Evolutionary conservation across 345 rosid species (phyloP), one percentile per base, ranked within the genome.

Genomic region (Iberis pinnata): DNA sequence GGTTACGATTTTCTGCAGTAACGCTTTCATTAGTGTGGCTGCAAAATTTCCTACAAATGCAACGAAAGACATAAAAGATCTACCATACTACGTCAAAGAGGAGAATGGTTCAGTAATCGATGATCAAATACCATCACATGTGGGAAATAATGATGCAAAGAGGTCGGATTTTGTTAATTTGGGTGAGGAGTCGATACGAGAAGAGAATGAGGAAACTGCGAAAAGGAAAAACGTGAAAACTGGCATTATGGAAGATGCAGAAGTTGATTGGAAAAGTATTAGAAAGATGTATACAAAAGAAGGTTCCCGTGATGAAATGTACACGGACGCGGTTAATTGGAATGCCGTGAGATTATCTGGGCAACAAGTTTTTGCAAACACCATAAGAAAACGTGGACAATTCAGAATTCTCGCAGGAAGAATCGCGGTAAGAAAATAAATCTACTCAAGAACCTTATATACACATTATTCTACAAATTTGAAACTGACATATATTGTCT

Each of bases 301-400:
- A 15, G 65, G 67, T 35, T 58, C 43, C 31, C 68, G 76, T 32
- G 45, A 29, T 8, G 5, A 10, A 0, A 70, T 74, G 12, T 69
- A 64, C 11, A 75, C 50, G 75, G 96, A 88, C 61, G 56, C 78
- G 1, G 75, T 77, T 16, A 75, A 84, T 24, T 88, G 89, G 89
- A 77, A 77, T 26, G 75, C 76, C 18, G 80, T 79, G 22, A 71
- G 81, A 24, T 11, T 55, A 43, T 75, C 80, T 15, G 48, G 69
- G 0, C 8, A 10, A 18, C 3, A 9, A 4, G 69, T 45, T 25
- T 18, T 88, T 24, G 77, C 72, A 12, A 27, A 3, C 1, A 17
- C 55, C 18, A 88, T 88, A 20, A 19, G 17, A 53, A 44, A 41
- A 6, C 80, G 96, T 0, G 96, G 96, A 2, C 89, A 80, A 31